Evolutionary conservation across 2,329 filamentous ascomycete species (phyloP).

Genomic region (Xylariaceae sp.): DNA sequence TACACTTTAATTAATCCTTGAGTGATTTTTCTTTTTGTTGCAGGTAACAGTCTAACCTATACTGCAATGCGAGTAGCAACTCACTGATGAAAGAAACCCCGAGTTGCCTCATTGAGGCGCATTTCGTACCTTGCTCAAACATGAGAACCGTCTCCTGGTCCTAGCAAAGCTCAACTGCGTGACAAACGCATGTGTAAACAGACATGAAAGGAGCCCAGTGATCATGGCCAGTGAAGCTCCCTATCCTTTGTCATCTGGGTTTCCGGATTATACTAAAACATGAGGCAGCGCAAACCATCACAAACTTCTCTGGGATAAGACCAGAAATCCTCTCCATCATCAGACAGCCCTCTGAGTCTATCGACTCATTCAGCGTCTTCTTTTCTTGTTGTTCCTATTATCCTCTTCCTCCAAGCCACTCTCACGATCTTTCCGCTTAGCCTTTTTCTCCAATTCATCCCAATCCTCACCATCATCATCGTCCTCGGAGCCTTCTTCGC

Average conservation of each 20-base stretch:
- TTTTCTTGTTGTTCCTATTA: conserved; percentile 73
- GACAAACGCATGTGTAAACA: neutral
- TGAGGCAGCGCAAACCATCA: neutral
- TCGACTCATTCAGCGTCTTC: conserved; percentile 50
- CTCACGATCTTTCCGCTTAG: conserved; percentile 80
- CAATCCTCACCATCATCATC: conserved; percentile 86
- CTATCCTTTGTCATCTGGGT: neutral
- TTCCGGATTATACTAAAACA: conserved; percentile 16
- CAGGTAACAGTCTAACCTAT: conserved; percentile 7
- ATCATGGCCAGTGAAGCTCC: neutral
- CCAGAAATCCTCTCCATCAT: neutral
- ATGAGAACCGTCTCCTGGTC: neutral
- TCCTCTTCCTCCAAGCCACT: conserved; percentile 77
- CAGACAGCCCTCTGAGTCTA: neutral
- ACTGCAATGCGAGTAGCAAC: neutral
- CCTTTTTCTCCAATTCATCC: conserved; percentile 94
- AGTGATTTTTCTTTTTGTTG: neutral
- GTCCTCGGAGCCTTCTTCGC: conserved; percentile 73
- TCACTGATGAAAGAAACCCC: neutral
- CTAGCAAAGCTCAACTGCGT: neutral
- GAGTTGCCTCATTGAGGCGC: neutral
- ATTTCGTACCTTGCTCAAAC: conserved; percentile 3
- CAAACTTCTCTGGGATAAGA: neutral
- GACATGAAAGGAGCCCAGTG: neutral
- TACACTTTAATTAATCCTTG: neutral